phyloP scores from a whole-genome alignment of 371 early-diverging fungal genomes.

The Coemansia sp. region DNA sequence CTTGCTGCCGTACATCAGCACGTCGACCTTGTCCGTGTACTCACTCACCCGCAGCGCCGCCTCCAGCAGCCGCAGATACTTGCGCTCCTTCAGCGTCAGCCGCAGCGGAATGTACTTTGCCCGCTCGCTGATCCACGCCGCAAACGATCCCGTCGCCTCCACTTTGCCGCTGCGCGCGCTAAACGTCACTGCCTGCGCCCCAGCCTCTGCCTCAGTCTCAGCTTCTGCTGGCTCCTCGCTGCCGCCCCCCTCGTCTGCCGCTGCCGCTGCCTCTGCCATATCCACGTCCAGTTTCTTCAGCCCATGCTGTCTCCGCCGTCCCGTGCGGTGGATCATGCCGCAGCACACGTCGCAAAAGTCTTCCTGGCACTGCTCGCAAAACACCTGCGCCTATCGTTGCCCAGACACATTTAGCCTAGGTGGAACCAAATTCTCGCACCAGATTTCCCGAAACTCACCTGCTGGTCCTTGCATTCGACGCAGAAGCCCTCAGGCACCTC shows the following conservation, averaged over 20 bases:
- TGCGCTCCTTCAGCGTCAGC: slow-evolving; percentile 82
- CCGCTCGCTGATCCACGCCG: slow-evolving; percentile 77
- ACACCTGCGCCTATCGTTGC: slow-evolving; percentile 54
- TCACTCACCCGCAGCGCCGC: slow-evolving; percentile 92
- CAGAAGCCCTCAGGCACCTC: slow-evolving; percentile 68
- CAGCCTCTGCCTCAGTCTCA: slow-evolving; percentile 18
- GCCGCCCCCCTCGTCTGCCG: neutral
- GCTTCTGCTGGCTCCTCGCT: slow-evolving; percentile 11
- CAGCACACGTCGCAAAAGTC: slow-evolving; percentile 91
- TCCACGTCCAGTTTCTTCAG: slow-evolving; percentile 6
- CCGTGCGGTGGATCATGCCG: slow-evolving; percentile 84
- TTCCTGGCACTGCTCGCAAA: slow-evolving; percentile 76
- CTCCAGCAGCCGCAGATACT: slow-evolving; percentile 85
- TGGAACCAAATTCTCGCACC: too few relatives aligned
- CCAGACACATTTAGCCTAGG: neutral
- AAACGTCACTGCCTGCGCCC: slow-evolving; percentile 35
- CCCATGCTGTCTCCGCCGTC: slow-evolving; percentile 66
- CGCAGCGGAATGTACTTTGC: slow-evolving; percentile 92
- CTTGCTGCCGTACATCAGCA: slow-evolving; percentile 78
- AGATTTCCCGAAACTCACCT: slow-evolving; percentile 16
- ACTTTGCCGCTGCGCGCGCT: slow-evolving; percentile 48
- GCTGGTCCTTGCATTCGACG: slow-evolving; percentile 88
- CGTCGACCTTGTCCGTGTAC: slow-evolving; percentile 91
- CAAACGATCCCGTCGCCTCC: slow-evolving; percentile 57
- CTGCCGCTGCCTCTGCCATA: neutral